Percentiles rank a stretch among this genome's conserved stretches.
These are phyloP conservation scores for Trichoderma virens DNA, from an alignment of 495 filamentous ascomycete species.

Conservation along the genomic window DNA sequence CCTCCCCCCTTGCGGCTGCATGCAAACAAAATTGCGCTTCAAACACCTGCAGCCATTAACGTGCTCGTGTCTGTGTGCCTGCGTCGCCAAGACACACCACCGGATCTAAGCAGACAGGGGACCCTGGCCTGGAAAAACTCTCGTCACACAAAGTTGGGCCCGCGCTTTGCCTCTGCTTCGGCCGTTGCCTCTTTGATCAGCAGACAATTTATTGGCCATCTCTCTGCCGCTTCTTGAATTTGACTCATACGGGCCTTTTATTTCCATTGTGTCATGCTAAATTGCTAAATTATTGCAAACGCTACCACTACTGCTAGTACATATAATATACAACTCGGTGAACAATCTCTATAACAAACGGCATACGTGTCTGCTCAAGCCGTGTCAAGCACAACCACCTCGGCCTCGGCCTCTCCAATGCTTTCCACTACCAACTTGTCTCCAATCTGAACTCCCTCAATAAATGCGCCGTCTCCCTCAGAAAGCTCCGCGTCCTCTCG, in stretches of 20 bases:
- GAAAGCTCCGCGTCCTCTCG: conserved; percentile 53
- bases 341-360: too few species aligned
- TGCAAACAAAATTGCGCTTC: too few species aligned
- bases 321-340: too few species aligned
- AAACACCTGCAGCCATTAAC: background rate
- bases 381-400: conserved; percentile 58
- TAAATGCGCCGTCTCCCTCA: conserved; percentile 72
- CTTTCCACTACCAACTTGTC: conserved; percentile 55
- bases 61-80: background rate
- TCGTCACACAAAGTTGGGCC: too few species aligned
- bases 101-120: background rate
- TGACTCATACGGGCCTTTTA: conserved; percentile 5
- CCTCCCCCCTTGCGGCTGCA: too few species aligned
- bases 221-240: background rate
- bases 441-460: conserved; percentile 47
- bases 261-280: background rate
- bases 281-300: background rate
- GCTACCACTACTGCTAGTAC: background rate
- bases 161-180: background rate
- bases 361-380: conserved; percentile 19
- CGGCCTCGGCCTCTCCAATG: conserved; percentile 57
- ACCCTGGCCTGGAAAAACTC: background rate
- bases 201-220: background rate
- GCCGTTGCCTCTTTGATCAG: conserved; percentile 3
- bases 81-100: background rate